Conservation (phyloP, 2,329 filamentous ascomycete genomes). For the Ophiostoma tasmaniense region DNA sequence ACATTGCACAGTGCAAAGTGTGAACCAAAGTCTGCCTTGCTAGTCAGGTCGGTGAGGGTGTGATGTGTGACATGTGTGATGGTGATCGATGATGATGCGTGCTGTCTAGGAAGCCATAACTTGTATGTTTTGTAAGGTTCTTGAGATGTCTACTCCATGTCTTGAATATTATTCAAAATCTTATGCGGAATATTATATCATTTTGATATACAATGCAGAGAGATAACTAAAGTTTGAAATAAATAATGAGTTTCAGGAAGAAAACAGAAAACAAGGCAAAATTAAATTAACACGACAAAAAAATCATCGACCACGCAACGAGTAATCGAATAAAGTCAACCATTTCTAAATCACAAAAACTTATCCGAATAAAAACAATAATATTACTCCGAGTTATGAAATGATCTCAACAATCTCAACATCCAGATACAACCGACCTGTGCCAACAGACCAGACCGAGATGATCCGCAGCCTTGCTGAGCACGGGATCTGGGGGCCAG, state of each 20-base stretch:
- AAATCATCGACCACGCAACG: too few species aligned
- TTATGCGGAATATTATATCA: too few species aligned
- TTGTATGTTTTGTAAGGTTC: too few species aligned
- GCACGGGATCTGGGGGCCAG: conserved; percentile 1
- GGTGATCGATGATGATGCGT: background rate
- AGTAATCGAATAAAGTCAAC: too few species aligned
- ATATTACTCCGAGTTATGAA: background rate
- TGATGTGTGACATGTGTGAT: background rate
- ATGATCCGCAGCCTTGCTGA: background rate
- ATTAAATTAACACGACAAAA: background rate
- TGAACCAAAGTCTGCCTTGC: background rate
- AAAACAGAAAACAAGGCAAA: background rate
- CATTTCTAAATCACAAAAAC: background rate
- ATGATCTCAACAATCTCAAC: background rate
- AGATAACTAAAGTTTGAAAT: too few species aligned
- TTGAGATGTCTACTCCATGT: too few species aligned
- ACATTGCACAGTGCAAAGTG: background rate
- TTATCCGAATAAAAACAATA: background rate
- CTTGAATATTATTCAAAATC: too few species aligned
- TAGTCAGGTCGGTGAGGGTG: background rate
- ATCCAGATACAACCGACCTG: background rate
- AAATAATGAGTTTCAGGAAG: too few species aligned
- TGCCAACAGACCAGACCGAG: background rate
- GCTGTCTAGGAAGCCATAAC: background rate
- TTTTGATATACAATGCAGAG: too few species aligned